These are phyloP conservation scores for Fusarium floridanum DNA, from an alignment of 2,329 filamentous ascomycete genomes.

Conservation along the genomic window DNA sequence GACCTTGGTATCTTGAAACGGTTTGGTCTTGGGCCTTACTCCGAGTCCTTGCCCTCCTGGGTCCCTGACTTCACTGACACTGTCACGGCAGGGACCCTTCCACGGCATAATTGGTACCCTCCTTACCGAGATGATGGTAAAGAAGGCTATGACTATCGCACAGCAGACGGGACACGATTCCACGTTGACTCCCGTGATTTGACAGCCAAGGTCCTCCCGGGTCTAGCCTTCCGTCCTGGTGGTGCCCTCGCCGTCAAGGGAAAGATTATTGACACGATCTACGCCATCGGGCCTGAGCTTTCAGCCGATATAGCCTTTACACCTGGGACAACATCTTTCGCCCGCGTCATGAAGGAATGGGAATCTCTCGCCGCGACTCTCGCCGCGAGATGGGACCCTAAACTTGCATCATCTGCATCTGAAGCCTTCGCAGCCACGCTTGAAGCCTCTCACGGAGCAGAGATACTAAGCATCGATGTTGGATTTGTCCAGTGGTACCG, in stretches of 20 bases:
- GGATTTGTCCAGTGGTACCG: constrained; percentile 25
- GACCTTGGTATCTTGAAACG: neutral
- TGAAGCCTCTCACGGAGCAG: neutral
- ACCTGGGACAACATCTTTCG: neutral
- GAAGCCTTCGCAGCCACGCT: constrained; percentile 4
- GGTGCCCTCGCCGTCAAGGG: constrained; percentile 1
- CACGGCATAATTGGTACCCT: neutral
- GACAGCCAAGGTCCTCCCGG: neutral
- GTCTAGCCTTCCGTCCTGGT: neutral
- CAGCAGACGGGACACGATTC: neutral
- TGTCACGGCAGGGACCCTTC: neutral
- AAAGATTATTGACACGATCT: constrained; percentile 10
- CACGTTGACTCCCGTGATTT: neutral
- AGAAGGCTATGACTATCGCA: neutral
- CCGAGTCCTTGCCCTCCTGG: constrained; percentile 12
- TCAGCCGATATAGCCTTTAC: neutral
- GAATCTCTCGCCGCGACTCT: neutral
- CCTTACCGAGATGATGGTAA: neutral
- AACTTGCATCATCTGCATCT: neutral
- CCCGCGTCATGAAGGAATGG: neutral
- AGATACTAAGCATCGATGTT: fast-evolving
- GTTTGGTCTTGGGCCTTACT: neutral
- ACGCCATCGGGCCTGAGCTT: constrained; percentile 1
- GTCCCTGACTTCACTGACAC: constrained; percentile 13
- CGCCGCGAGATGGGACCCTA: neutral